Conservation (phyloP, 148 eudicot genomes). For the Fagopyrum esculentum region DNA sequence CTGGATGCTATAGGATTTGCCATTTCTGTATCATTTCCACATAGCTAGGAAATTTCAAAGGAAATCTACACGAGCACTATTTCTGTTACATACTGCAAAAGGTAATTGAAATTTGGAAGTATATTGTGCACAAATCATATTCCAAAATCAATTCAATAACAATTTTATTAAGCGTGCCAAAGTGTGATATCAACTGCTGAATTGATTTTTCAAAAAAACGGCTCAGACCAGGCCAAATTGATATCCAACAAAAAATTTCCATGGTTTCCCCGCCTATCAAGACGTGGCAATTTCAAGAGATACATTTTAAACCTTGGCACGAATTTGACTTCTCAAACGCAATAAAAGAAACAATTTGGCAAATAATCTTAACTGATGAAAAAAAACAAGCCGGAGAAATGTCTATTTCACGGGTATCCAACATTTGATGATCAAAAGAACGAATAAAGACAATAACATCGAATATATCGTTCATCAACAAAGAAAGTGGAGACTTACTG, state of each 20-base stretch:
- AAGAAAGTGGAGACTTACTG: conserved; percentile 40
- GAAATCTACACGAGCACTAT: not conserved
- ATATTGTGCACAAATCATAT: not conserved
- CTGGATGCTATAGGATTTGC: too few relatives aligned
- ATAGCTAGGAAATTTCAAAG: not conserved
- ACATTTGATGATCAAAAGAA: not conserved
- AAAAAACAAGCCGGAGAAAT: not conserved
- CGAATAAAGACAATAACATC: not conserved
- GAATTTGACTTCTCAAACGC: not conserved
- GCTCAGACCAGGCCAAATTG: not conserved
- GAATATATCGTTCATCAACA: not conserved
- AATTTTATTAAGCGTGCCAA: not conserved
- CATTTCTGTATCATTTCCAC: too few relatives aligned
- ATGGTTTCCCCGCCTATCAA: not conserved
- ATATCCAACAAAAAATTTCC: not conserved
- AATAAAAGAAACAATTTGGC: not conserved
- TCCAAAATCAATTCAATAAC: not conserved
- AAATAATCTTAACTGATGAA: not conserved
- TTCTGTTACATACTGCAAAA: not conserved
- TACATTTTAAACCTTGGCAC: not conserved
- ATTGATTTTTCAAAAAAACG: not conserved
- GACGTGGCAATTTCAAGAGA: not conserved
- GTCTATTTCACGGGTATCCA: not conserved
- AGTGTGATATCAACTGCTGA: not conserved
- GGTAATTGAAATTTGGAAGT: not conserved